Evolutionary conservation across 768 basidiomycete species (phyloP).

Genomic region (Amanita pallidorosea): DNA sequence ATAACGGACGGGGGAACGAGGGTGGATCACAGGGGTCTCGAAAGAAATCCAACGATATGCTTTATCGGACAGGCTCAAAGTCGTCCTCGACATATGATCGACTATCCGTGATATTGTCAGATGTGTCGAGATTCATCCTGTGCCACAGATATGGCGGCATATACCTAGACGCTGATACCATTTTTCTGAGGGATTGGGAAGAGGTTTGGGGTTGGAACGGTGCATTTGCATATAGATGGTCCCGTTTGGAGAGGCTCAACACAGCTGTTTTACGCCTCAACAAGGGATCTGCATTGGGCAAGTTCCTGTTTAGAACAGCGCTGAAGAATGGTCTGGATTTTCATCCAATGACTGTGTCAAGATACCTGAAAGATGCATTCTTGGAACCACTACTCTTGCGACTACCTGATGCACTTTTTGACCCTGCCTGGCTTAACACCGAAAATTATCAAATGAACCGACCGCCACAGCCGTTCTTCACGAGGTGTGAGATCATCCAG

Average conservation of each 20-base stretch:
- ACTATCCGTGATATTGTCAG: constrained; percentile 86
- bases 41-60: constrained; percentile 30
- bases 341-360: constrained; percentile 91
- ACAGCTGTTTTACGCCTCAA: constrained; percentile 93
- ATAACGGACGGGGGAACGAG: not conserved
- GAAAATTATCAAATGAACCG: constrained; percentile 87
- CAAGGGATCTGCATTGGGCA: constrained; percentile 84
- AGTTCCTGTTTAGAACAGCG: constrained; percentile 90
- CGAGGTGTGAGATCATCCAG: constrained; percentile 39
- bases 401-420: constrained; percentile 92
- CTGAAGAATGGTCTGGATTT: constrained; percentile 92
- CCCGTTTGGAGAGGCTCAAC: constrained; percentile 85
- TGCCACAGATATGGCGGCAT: constrained; percentile 95
- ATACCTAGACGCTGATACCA: constrained; percentile 94
- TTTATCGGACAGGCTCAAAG: constrained; percentile 78
- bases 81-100: constrained; percentile 81
- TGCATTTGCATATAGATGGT: constrained; percentile 96
- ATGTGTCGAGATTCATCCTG: constrained; percentile 96
- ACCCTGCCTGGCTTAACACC: constrained; percentile 93
- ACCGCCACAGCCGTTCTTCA: constrained; percentile 92
- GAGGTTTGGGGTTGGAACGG: constrained; percentile 96
- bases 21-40: constrained; percentile 9
- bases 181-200: constrained; percentile 96
- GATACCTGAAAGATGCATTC: constrained; percentile 83
- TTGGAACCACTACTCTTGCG: constrained; percentile 76